Evolutionary conservation across 305 asterid species (phyloP), one percentile per base, ranked within the genome.

Genomic region (Fraxinus sp.): DNA sequence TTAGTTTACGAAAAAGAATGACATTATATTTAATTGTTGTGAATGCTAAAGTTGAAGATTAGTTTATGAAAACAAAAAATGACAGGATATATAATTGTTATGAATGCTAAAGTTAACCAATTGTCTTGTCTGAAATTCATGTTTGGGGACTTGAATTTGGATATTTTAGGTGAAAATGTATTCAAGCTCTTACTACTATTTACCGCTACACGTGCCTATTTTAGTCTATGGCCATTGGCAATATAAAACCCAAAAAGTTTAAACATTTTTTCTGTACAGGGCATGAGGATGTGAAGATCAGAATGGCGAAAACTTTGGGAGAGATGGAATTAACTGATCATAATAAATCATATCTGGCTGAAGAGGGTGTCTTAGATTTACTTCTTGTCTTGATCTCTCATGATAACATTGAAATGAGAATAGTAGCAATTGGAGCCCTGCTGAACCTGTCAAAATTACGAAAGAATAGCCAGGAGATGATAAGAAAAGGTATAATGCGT

Each of bases 281-380:
- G 76, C 82, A 90, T 20, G 88, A 89, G 78, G 87, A 86, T 79
- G 91, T 90, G 74, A 91, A 91, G 90, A 86, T 88, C 87, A 87
- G 76, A 64, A 92, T 92, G 96, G 94, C 94, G 7, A 87, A 79
- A 88, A 82, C 91, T 64, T 83, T 92, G 86, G 91, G 91, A 36
- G 96, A 91, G 81, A 87, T 88, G 89, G 96, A 92, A 84, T 83
- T 92, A 83, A 91, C 94, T 13, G 93, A 91, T 86, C 94, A 89
- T 70, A 91, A 88, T 76, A 92, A 92, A 87, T 84, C 87, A 73
- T 88, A 85, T 72, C 85, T 92, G 20, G 86, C 89, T 14, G 91
- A 92, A 81, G 85, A 81, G n/a, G 94, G 96, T 81, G 91, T 86
- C 72, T 84, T 90, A 79, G 86, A 85, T 86, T 82, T 87, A 83